A percentile compares a stretch with the other conserved stretches of the same genome.
Evolutionary conservation across 2,329 filamentous ascomycete genomes (phyloP).

Genomic region (Fusarium papillatum): DNA sequence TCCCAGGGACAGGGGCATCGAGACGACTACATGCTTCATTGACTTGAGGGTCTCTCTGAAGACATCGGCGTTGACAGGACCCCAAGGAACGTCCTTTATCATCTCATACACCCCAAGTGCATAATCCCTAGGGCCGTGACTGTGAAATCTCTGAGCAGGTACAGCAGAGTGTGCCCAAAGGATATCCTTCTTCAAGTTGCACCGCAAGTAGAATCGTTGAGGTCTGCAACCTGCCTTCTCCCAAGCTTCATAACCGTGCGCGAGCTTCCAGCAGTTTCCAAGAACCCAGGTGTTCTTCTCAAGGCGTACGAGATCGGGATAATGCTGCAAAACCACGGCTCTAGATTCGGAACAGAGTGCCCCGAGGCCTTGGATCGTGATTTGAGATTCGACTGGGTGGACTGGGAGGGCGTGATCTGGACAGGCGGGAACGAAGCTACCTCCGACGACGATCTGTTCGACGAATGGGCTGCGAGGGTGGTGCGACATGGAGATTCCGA

Average conservation of each 20-base stretch:
- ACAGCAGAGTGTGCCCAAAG: neutral
- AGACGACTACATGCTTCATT: neutral
- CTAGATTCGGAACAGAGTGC: conserved; percentile 10
- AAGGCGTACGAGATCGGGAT: conserved; percentile 8
- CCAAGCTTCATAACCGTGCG: neutral
- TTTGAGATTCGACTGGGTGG: neutral
- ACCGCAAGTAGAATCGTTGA: neutral
- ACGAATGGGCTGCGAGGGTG: neutral
- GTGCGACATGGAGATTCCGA: neutral
- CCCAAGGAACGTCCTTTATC: neutral
- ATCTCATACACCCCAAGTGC: neutral
- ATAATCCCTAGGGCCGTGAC: neutral
- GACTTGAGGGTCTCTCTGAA: neutral
- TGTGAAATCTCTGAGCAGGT: neutral
- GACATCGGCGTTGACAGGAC: neutral
- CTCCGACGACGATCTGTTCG: conserved; percentile 13
- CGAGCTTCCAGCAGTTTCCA: neutral
- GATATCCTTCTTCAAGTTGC: neutral
- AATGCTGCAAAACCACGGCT: neutral
- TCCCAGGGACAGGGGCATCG: neutral
- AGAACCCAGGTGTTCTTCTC: neutral
- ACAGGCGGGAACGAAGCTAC: neutral
- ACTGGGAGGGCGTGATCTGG: neutral
- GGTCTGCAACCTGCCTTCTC: neutral
- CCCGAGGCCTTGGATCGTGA: neutral